These are phyloP conservation scores for Gaertneriomyces semiglobifer DNA, from an alignment of 192 early-diverging fungal genomes.

Conservation along the genomic window DNA sequence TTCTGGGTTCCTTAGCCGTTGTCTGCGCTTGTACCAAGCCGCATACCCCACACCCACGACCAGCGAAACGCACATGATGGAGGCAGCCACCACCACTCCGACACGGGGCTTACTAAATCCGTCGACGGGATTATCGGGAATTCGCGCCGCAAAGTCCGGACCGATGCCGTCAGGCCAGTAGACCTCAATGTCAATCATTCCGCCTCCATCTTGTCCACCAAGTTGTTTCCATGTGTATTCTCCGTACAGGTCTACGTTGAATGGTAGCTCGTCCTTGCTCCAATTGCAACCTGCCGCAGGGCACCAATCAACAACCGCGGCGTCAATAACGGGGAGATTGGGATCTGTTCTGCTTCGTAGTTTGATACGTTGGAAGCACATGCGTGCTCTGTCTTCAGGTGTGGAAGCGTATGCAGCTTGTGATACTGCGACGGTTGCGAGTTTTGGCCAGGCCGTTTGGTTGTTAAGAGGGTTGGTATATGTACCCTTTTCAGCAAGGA, in stretches of 20 bases:
- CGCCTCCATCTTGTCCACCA: slow-evolving; percentile 25
- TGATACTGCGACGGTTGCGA: slow-evolving; percentile 38
- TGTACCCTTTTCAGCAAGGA: slow-evolving; percentile 20
- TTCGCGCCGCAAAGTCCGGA: not conserved
- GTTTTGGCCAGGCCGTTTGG: slow-evolving; percentile 32
- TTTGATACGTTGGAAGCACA: slow-evolving; percentile 31
- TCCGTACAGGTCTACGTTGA: slow-evolving; percentile 43
- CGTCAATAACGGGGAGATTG: slow-evolving; percentile 10
- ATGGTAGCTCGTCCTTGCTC: slow-evolving; percentile 16
- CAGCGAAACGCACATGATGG: too few species aligned
- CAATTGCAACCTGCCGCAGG: slow-evolving; percentile 33
- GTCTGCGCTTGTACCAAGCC: too few species aligned
- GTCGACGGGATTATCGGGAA: too few species aligned
- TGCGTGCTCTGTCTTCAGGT: slow-evolving; percentile 10
- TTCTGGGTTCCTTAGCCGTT: too few species aligned
- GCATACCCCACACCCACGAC: too few species aligned
- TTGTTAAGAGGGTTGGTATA: slow-evolving; percentile 20
- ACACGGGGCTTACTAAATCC: too few species aligned
- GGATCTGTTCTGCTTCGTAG: slow-evolving; percentile 23
- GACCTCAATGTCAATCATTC: slow-evolving; percentile 25
- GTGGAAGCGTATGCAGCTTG: slow-evolving; percentile 14
- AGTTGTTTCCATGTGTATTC: slow-evolving; percentile 32
- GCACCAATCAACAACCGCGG: slow-evolving; percentile 39
- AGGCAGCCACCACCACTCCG: too few species aligned
- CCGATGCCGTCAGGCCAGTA: slow-evolving; percentile 27